phyloP scores from a whole-genome alignment of 2,329 filamentous ascomycete genomes.

The Phyllosticta paracitricarpa region DNA sequence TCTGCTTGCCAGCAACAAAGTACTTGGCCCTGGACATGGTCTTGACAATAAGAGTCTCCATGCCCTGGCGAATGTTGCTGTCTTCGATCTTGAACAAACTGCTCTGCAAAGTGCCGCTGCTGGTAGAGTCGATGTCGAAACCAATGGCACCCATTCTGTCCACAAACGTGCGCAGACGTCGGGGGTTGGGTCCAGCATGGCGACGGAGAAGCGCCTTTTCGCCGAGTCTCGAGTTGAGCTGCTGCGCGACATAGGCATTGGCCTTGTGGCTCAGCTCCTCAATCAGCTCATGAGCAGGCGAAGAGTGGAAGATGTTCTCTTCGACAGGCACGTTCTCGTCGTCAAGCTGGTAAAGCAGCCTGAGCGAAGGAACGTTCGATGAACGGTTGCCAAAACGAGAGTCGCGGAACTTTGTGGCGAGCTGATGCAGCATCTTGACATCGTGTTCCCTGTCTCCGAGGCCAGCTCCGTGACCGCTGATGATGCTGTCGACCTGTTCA shows the following conservation, averaged over 20 bases:
- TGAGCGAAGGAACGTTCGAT: constrained; percentile 71
- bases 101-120: constrained; percentile 85
- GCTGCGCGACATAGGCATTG: constrained; percentile 81
- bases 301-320: constrained; percentile 90
- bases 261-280: constrained; percentile 93
- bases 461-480: constrained; percentile 55
- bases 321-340: constrained; percentile 97
- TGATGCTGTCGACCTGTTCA: constrained; percentile 72
- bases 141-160: constrained; percentile 89
- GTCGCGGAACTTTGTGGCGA: constrained; percentile 86
- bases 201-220: constrained; percentile 89
- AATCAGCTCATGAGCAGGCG: constrained; percentile 79
- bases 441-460: constrained; percentile 62
- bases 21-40: constrained; percentile 96
- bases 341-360: constrained; percentile 85
- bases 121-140: constrained; percentile 79
- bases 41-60: constrained; percentile 93
- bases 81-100: constrained; percentile 92
- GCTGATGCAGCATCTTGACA: constrained; percentile 66
- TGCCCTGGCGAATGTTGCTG: constrained; percentile 81
- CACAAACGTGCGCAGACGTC: constrained; percentile 80
- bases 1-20: constrained; percentile 70
- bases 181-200: constrained; percentile 73
- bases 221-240: constrained; percentile 65
- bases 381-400: constrained; percentile 70